phyloP scores from a whole-genome alignment of 768 basidiomycete genomes.

The Ephemerocybe angulata region DNA sequence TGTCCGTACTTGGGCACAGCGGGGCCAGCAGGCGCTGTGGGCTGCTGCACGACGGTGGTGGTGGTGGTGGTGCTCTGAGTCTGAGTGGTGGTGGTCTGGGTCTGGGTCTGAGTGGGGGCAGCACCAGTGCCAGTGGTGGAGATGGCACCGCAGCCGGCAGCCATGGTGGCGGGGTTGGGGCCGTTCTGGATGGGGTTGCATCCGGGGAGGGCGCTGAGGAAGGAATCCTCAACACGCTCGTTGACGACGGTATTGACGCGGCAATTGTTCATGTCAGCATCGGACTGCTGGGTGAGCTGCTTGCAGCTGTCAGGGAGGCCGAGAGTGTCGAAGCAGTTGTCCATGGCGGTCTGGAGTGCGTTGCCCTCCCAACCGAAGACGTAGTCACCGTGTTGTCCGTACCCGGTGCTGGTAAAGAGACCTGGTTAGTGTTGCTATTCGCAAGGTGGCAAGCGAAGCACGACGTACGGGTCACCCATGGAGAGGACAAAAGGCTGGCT shows the following conservation, averaged over 20 bases:
- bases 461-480: slow-evolving; percentile 9
- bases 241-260: background rate
- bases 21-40: slow-evolving; percentile 3
- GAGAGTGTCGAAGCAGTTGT: slow-evolving; percentile 10
- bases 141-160: background rate
- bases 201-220: slow-evolving; percentile 5
- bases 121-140: slow-evolving; percentile 5
- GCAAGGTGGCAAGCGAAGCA: background rate
- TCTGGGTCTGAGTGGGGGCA: background rate
- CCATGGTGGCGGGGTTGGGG: slow-evolving; percentile 8
- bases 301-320: slow-evolving; percentile 9
- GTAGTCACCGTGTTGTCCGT: slow-evolving; percentile 13
- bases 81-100: background rate
- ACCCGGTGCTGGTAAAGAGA: slow-evolving; percentile 6
- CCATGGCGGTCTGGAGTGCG: slow-evolving; percentile 10
- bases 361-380: slow-evolving; percentile 11
- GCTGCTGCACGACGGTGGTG: background rate
- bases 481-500: slow-evolving; percentile 9
- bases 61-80: slow-evolving; percentile 3
- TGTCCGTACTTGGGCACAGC: slow-evolving; percentile 6
- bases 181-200: slow-evolving; percentile 13
- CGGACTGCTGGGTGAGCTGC: slow-evolving; percentile 3
- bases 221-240: slow-evolving; percentile 8
- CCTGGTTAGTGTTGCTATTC: background rate
- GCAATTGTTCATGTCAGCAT: slow-evolving; percentile 11